Percentiles rank a stretch among this genome's conserved stretches.
Evolutionary conservation across 2,329 filamentous ascomycete species (phyloP).

Genomic region (Rhynchosporium secalis): DNA sequence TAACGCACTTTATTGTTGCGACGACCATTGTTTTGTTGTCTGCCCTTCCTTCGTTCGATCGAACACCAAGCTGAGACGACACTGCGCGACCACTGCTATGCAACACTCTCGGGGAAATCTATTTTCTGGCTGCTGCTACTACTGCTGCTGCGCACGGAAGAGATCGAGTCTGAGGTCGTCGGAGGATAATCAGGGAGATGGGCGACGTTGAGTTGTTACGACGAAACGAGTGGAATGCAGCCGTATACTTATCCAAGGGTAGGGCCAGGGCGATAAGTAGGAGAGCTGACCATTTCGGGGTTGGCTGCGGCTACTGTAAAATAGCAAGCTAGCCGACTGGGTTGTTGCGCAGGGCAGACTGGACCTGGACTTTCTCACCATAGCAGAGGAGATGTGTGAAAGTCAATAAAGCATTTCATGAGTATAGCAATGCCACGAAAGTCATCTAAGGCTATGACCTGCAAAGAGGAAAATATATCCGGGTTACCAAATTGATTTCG

Average conservation of each 20-base stretch:
- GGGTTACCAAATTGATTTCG: too few species aligned
- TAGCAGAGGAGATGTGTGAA: too few species aligned
- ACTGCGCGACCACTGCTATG: conserved; percentile 5
- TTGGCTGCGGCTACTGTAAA: conserved; percentile 11
- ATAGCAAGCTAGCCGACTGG: not conserved
- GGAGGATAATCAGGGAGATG: conserved; percentile 1
- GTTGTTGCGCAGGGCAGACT: too few species aligned
- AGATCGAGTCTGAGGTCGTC: conserved; percentile 5
- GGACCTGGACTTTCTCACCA: too few species aligned
- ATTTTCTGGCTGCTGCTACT: not conserved
- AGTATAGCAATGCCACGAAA: too few species aligned
- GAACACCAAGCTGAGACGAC: conserved; percentile 18
- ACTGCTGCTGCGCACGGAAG: conserved; percentile 4
- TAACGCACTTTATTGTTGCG: conserved; percentile 62
- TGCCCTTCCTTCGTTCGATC: conserved; percentile 17
- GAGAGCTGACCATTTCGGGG: conserved; percentile 17
- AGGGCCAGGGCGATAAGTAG: conserved; percentile 18
- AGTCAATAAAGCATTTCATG: too few species aligned
- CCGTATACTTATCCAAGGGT: not conserved
- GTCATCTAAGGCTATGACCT: too few species aligned
- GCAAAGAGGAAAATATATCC: too few species aligned
- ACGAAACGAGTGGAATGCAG: not conserved
- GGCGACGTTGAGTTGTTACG: conserved; percentile 1
- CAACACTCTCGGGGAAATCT: conserved; percentile 6
- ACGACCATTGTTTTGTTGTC: conserved; percentile 47